Evolutionary conservation across 2,329 filamentous ascomycete species (phyloP), one percentile per base, ranked within the genome.

Genomic region (Stagonosporopsis cucurbitacearum): DNA sequence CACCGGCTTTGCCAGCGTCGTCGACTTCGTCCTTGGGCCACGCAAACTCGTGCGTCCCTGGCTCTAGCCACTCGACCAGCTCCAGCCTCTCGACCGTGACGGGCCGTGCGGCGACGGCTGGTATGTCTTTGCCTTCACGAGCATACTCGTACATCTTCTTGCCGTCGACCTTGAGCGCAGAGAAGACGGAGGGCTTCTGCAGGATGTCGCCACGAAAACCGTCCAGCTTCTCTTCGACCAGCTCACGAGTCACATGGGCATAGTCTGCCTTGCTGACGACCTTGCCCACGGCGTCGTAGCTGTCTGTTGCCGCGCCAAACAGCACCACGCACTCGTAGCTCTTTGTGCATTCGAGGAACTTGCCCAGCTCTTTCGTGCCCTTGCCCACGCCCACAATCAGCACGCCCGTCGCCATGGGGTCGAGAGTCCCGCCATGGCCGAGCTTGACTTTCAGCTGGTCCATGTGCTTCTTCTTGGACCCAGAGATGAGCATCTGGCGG

Each of bases 81-180:
- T 96, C 90, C 64, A 97, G 76, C 33, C 92, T 85, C 42, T 84
- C 77, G 0, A 96, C 91, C 48, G 91, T 87, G 35, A 98, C 91
- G 2, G 90, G 85, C 54, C 94, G 81, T 50, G 89, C 86, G 72
- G 92, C 83, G 56, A 99, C 95, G 73, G 96, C 89, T 0, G 95
- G 95, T 15, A 96, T 88, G 32, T 91, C 86, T 70, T 89, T 92
- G 15, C 95, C 95, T 73, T 93, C 91, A 44, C 95, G 84, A 19
- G 95, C 95, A 76, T 98, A 98, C 77, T 99, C 93, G 74, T 99
- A 99, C 44, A 97, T 82, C 30, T 91, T 90, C 80, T 97, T 97
- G 2, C 95, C 95, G 64, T 97, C 86, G 75, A 97, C 91, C 75
- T 94, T 93, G 59, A 98, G 81, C 9, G 95, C 95, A 26, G 92